A percentile compares a stretch with the other conserved stretches of the same genome.
phyloP scores from a whole-genome alignment of 2,329 filamentous ascomycete species.

The Laburnicola sp. region DNA sequence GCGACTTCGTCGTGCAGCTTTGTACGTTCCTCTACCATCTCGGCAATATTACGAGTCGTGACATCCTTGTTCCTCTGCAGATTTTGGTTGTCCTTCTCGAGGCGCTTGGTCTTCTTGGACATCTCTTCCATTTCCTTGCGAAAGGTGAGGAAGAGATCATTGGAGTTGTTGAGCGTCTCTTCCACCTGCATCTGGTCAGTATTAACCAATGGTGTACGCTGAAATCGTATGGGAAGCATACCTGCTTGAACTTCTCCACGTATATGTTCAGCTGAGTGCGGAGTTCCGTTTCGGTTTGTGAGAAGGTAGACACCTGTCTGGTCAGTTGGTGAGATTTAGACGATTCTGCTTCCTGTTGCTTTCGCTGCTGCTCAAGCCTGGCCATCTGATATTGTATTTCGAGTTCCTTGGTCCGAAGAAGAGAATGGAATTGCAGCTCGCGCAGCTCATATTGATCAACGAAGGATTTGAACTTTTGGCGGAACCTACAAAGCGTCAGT shows the following conservation, averaged over 20 bases:
- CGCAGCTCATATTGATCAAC: constrained; percentile 96
- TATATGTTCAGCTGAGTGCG: constrained; percentile 96
- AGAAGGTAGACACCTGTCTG: constrained; percentile 89
- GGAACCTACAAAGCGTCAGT: constrained; percentile 48
- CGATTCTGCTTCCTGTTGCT: constrained; percentile 79
- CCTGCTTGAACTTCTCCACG: constrained; percentile 99
- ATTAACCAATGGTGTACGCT: constrained; percentile 45
- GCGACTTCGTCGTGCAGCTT: constrained; percentile 74
- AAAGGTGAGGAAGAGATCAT: constrained; percentile 95
- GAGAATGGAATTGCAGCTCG: constrained; percentile 88
- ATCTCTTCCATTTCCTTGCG: constrained; percentile 99
- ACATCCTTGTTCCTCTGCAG: constrained; percentile 91
- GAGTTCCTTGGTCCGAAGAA: constrained; percentile 91
- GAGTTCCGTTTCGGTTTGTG: constrained; percentile 91
- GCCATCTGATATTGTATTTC: constrained; percentile 92
- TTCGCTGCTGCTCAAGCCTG: constrained; percentile 86
- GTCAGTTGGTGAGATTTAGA: constrained; percentile 82
- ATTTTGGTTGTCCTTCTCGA: constrained; percentile 94
- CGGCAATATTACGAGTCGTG: constrained; percentile 90
- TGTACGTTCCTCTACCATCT: constrained; percentile 93
- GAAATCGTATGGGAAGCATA: constrained; percentile 50
- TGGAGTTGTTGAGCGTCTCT: constrained; percentile 97
- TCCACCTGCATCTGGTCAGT: constrained; percentile 76
- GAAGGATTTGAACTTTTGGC: constrained; percentile 88
- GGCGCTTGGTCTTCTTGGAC: constrained; percentile 96